These are phyloP conservation scores for Stropharia rugosoannulata DNA, from an alignment of 768 basidiomycete genomes.

Conservation along the genomic window DNA sequence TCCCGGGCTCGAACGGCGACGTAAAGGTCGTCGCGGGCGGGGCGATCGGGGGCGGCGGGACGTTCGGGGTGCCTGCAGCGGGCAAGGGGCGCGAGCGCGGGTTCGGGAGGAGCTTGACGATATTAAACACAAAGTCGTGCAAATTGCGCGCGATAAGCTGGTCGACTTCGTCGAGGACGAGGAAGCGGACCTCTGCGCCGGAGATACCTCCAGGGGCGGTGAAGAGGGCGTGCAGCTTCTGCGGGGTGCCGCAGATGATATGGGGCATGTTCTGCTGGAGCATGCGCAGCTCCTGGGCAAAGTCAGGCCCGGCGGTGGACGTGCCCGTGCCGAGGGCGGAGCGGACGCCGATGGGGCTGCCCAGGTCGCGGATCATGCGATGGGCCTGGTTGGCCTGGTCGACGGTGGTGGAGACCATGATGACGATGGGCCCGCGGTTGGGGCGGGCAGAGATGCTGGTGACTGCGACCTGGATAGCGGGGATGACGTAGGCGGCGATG, in stretches of 20 bases:
- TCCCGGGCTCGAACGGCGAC: conserved; percentile 43
- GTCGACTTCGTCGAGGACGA: conserved; percentile 97
- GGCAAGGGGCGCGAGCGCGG: conserved; percentile 71
- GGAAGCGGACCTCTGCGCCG: conserved; percentile 86
- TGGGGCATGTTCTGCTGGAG: conserved; percentile 93
- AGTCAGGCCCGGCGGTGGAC: conserved; percentile 59
- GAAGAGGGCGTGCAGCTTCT: conserved; percentile 92
- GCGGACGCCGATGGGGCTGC: conserved; percentile 88
- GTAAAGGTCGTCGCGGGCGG: conserved; percentile 38
- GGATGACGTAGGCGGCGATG: conserved; percentile 96
- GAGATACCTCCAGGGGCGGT: conserved; percentile 72
- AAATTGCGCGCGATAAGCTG: conserved; percentile 96
- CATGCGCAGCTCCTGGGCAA: conserved; percentile 74
- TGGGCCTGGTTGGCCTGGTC: conserved; percentile 98
- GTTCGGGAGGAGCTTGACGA: conserved; percentile 90
- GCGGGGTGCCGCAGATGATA: conserved; percentile 95
- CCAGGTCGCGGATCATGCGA: conserved; percentile 92
- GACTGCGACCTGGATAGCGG: conserved; percentile 81
- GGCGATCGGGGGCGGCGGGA: conserved; percentile 19
- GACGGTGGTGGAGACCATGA: conserved; percentile 97
- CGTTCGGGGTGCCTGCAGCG: conserved; percentile 30
- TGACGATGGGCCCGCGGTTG: conserved; percentile 79
- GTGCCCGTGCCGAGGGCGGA: conserved; percentile 87
- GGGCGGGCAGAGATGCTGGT: conserved; percentile 57
- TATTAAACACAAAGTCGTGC: conserved; percentile 91